These are phyloP conservation scores for Coprinopsis marcescibilis DNA, from an alignment of 768 basidiomycete species.

Conservation along the genomic window DNA sequence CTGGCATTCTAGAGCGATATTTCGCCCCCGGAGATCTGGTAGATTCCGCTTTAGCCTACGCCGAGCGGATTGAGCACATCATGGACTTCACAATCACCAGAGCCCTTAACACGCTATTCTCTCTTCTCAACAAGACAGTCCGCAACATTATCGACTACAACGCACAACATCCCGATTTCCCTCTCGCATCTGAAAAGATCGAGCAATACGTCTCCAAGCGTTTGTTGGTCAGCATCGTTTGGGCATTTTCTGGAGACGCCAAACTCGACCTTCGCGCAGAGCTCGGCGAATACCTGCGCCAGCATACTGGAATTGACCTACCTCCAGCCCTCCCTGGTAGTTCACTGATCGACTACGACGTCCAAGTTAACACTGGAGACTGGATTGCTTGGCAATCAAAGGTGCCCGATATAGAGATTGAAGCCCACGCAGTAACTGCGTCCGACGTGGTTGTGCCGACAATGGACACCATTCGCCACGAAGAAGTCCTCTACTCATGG, in stretches of 20 bases:
- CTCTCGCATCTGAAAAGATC: conserved; percentile 73
- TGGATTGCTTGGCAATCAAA: conserved; percentile 91
- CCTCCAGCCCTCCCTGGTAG: conserved; percentile 69
- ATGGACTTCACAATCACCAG: conserved; percentile 96
- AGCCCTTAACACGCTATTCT: conserved; percentile 93
- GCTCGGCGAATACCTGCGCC: conserved; percentile 82
- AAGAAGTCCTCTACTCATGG: conserved; percentile 98
- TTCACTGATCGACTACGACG: conserved; percentile 94
- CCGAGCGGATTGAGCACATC: conserved; percentile 88
- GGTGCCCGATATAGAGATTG: conserved; percentile 94
- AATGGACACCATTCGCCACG: conserved; percentile 96
- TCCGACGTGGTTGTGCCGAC: conserved; percentile 97
- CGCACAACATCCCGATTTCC: conserved; percentile 91
- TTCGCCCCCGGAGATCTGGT: conserved; percentile 83
- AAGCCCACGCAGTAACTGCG: conserved; percentile 92
- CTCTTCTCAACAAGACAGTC: conserved; percentile 91
- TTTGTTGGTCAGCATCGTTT: conserved; percentile 86
- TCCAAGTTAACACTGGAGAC: conserved; percentile 76
- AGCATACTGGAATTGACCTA: conserved; percentile 84
- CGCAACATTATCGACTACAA: conserved; percentile 95
- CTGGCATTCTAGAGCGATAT: conserved; percentile 70
- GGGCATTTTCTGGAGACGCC: conserved; percentile 98
- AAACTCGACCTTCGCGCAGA: conserved; percentile 83
- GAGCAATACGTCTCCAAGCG: conserved; percentile 91
- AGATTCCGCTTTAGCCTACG: conserved; percentile 68